Conservation (phyloP, 208 protist species). For the Acanthamoeba polyphaga region DNA sequence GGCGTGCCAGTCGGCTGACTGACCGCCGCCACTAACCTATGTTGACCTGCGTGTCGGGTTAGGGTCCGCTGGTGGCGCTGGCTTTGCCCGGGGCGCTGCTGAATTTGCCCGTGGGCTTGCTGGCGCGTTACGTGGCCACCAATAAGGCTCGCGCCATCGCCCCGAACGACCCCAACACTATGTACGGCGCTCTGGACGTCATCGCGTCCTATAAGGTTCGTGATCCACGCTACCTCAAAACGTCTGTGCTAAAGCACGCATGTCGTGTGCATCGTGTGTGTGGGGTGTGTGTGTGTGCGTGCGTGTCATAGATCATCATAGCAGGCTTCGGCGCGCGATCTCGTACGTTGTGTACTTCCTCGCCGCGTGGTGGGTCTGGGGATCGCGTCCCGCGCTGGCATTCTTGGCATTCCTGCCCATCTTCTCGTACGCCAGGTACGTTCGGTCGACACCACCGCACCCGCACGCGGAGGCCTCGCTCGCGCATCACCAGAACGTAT, state of each 20-base stretch:
- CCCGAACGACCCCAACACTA: constrained; percentile 12
- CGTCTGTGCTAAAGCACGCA: no score
- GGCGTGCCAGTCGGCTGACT: not conserved
- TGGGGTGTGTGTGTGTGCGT: no score
- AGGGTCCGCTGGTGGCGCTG: constrained; percentile 14
- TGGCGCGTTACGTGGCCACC: not conserved
- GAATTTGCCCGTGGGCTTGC: not conserved
- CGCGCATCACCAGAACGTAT: no score
- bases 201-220: constrained; percentile 40
- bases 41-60: not conserved
- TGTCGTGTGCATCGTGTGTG: no score
- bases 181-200: constrained; percentile 34
- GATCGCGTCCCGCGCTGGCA: not conserved
- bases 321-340: constrained; percentile 21
- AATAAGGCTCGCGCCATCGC: not conserved
- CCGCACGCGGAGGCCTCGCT: not conserved
- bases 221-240: no score
- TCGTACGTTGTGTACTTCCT: constrained; percentile 13
- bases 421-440: constrained; percentile 39
- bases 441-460: no score
- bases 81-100: not conserved
- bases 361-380: constrained; percentile 6
- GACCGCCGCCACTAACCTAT: not conserved
- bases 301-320: constrained; percentile 6
- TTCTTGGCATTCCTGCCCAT: constrained; percentile 26